phyloP scores from a whole-genome alignment of 176 grass and related monocot species.

The Pontederia crassipes region DNA sequence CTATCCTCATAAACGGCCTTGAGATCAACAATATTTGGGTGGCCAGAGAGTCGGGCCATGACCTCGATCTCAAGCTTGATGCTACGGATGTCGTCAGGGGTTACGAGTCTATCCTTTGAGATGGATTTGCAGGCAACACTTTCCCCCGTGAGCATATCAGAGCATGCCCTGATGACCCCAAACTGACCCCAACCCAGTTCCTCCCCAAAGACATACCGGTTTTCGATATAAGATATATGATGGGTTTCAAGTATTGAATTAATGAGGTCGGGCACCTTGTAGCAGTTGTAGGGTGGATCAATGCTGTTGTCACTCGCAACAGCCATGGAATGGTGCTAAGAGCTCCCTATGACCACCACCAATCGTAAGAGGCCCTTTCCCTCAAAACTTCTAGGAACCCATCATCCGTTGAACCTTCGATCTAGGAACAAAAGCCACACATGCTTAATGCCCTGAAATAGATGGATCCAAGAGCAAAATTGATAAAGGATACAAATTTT shows the following conservation, averaged over 20 bases:
- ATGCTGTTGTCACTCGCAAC: constrained; percentile 13
- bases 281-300: constrained; percentile 44
- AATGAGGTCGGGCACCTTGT: constrained; percentile 56
- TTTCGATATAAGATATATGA: constrained; percentile 73
- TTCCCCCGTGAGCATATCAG: constrained; percentile 74
- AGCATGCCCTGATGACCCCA: constrained; percentile 81
- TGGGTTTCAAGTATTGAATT: constrained; percentile 61
- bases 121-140: constrained; percentile 87
- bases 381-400: not conserved
- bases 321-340: constrained; percentile 37
- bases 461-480: too few relatives aligned
- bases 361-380: not conserved
- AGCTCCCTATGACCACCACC: not conserved
- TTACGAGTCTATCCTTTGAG: constrained; percentile 72
- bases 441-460: too few relatives aligned
- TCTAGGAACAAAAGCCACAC: not conserved
- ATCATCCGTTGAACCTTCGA: not conserved
- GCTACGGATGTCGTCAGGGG: constrained; percentile 59
- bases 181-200: constrained; percentile 96
- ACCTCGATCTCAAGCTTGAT: constrained; percentile 93
- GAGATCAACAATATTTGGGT: constrained; percentile 88
- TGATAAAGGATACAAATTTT: too few relatives aligned
- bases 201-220: constrained; percentile 60
- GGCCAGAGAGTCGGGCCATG: constrained; percentile 79
- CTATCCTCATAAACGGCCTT: constrained; percentile 90